A percentile compares a stretch with the other conserved stretches of the same genome.
Conservation (phyloP, 345 rosid species). For the Camelina laxa region DNA sequence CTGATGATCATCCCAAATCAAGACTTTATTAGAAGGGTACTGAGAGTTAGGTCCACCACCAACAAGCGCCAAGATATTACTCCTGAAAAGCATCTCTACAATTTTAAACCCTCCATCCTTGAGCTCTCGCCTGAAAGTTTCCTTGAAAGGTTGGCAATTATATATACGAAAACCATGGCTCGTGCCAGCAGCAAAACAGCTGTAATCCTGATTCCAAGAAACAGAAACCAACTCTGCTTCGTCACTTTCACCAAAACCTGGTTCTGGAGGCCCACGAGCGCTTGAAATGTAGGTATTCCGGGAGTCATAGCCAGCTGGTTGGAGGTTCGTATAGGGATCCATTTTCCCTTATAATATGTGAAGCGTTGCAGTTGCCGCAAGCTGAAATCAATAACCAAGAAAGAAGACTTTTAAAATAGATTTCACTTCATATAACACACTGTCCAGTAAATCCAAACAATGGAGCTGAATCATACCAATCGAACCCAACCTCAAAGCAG, state of each 20-base stretch:
- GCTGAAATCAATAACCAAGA: too few species aligned
- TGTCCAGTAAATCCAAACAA: slow-evolving; percentile 11
- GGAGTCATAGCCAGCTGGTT: slow-evolving; percentile 42
- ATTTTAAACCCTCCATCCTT: slow-evolving; percentile 76
- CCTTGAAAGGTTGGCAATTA: slow-evolving; percentile 81
- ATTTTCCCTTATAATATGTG: slow-evolving; percentile 46
- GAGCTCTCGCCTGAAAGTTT: slow-evolving; percentile 69
- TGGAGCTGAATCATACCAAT: neutral
- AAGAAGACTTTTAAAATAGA: too few species aligned
- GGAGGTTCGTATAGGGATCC: slow-evolving; percentile 48
- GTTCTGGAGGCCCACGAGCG: slow-evolving; percentile 45
- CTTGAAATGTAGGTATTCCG: slow-evolving; percentile 38
- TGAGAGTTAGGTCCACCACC: slow-evolving; percentile 74
- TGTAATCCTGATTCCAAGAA: slow-evolving; percentile 89
- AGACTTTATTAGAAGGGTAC: slow-evolving; percentile 79
- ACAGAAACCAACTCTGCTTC: slow-evolving; percentile 68
- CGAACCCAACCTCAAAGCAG: too few species aligned
- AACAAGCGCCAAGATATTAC: slow-evolving; percentile 87
- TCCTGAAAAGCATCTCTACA: slow-evolving; percentile 93
- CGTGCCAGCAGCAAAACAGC: slow-evolving; percentile 85
- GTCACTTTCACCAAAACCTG: slow-evolving; percentile 45
- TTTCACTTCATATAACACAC: neutral
- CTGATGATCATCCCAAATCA: slow-evolving; percentile 94
- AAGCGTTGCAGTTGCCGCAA: slow-evolving; percentile 9
- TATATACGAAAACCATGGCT: slow-evolving; percentile 79